phyloP scores from a whole-genome alignment of 805 yeast species.

The Candida nonsorbophila region DNA sequence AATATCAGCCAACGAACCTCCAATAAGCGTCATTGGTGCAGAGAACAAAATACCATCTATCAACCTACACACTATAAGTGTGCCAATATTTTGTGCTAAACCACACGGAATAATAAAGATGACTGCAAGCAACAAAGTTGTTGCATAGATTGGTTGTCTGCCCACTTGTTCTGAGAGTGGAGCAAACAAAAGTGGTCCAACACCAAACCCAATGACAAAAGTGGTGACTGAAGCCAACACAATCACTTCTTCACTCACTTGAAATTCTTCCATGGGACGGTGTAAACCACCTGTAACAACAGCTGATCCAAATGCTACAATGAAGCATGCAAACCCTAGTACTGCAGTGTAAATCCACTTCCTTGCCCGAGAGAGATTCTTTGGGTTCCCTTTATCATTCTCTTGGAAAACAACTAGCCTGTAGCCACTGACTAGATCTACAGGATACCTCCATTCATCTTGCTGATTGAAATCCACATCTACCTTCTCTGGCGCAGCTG shows the following conservation, averaged over 20 bases:
- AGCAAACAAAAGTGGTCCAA: constrained; percentile 58
- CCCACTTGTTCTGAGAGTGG: constrained; percentile 60
- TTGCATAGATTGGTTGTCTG: constrained; percentile 41
- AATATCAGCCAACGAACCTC: constrained; percentile 46
- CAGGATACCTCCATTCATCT: constrained; percentile 53
- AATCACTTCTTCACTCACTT: constrained; percentile 48
- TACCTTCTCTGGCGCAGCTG: no score
- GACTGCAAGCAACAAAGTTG: constrained; percentile 48
- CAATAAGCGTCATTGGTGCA: constrained; percentile 49
- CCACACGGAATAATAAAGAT: constrained; percentile 59
- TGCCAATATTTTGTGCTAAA: constrained; percentile 52
- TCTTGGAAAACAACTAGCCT: constrained; percentile 51
- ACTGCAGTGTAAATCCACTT: constrained; percentile 47
- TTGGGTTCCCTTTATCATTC: constrained; percentile 45
- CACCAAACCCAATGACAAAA: constrained; percentile 58
- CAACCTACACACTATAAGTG: constrained; percentile 41
- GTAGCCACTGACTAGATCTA: constrained; percentile 46
- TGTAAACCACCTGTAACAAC: constrained; percentile 55
- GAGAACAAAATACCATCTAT: constrained; percentile 43
- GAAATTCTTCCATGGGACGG: constrained; percentile 46
- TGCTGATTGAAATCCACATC: constrained; percentile 23
- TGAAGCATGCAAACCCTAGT: constrained; percentile 48
- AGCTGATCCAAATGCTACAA: constrained; percentile 55
- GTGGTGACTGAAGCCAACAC: constrained; percentile 49
- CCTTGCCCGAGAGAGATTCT: constrained; percentile 31